These are phyloP conservation scores for Lichtheimia ornata DNA, from an alignment of 371 early-diverging fungal genomes.

Conservation along the genomic window DNA sequence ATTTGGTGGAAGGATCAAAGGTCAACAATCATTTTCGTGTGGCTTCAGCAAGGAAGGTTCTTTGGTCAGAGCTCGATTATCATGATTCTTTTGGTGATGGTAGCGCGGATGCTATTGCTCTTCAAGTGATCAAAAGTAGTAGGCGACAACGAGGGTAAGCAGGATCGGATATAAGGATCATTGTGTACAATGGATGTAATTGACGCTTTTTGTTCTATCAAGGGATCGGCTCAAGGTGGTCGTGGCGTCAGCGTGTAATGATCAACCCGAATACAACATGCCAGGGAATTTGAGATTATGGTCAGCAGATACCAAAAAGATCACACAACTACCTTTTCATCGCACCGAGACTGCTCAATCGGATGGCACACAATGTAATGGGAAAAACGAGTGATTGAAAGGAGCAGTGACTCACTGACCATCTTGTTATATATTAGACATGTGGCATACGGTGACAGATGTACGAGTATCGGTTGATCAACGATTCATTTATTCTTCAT, in stretches of 20 bases:
- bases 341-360: background rate
- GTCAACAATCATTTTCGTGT: background rate
- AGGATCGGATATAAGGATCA: background rate
- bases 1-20: too few species aligned
- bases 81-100: constrained; percentile 31
- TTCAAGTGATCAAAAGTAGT: constrained; percentile 21
- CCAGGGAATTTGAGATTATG: constrained; percentile 44
- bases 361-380: too few species aligned
- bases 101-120: constrained; percentile 40
- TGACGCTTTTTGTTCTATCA: too few species aligned
- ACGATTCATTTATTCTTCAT: constrained; percentile 29
- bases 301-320: constrained; percentile 15
- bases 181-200: too few species aligned
- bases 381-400: too few species aligned
- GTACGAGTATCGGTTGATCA: constrained; percentile 34
- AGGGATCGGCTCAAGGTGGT: constrained; percentile 16
- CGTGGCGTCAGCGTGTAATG: constrained; percentile 37
- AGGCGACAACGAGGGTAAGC: constrained; percentile 6
- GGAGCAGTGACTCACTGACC: too few species aligned
- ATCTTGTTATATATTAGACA: background rate
- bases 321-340: constrained; percentile 25
- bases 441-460: constrained; percentile 46
- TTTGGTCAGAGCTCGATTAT: constrained; percentile 23
- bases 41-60: background rate
- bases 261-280: constrained; percentile 38